Conservation (phyloP, 2,329 filamentous ascomycete genomes). For the Sporothrix humicola region DNA sequence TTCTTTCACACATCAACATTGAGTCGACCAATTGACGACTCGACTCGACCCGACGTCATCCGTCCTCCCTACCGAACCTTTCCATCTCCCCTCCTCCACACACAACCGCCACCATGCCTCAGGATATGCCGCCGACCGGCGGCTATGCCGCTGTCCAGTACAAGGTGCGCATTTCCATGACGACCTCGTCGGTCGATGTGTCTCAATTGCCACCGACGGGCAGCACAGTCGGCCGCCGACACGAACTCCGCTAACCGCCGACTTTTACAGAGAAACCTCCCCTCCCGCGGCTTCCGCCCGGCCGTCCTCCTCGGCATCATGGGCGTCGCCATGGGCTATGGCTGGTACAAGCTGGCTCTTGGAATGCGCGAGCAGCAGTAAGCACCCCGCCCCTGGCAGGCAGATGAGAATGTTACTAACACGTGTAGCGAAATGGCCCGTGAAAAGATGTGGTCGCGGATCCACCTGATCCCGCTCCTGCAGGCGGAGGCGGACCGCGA, state of each 20-base stretch:
- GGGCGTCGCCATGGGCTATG: constrained; percentile 81
- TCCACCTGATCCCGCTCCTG: constrained; percentile 89
- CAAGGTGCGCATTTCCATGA: constrained; percentile 79
- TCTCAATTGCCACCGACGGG: too few species aligned
- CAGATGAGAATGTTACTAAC: constrained; percentile 17
- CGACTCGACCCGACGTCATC: constrained; percentile 1
- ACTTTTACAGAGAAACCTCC: too few species aligned
- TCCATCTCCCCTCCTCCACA: neutral
- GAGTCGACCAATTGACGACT: neutral
- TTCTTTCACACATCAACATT: too few species aligned
- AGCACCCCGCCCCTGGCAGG: constrained; percentile 7
- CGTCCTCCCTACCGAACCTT: neutral
- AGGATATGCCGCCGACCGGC: constrained; percentile 95
- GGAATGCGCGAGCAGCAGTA: constrained; percentile 93
- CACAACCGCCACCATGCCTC: constrained; percentile 71
- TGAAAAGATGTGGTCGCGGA: constrained; percentile 98
- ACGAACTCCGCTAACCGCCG: too few species aligned
- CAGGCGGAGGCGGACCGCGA: constrained; percentile 98
- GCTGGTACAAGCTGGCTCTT: constrained; percentile 83
- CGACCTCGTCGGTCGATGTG: too few species aligned
- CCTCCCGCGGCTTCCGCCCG: constrained; percentile 87
- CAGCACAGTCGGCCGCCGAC: too few species aligned
- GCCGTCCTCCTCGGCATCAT: constrained; percentile 77
- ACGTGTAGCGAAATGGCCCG: constrained; percentile 79
- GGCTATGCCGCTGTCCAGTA: constrained; percentile 98